Percentiles rank a stretch among this genome's conserved stretches.
phyloP scores from a whole-genome alignment of 257 asterid genomes.

The Salvia splendens region DNA sequence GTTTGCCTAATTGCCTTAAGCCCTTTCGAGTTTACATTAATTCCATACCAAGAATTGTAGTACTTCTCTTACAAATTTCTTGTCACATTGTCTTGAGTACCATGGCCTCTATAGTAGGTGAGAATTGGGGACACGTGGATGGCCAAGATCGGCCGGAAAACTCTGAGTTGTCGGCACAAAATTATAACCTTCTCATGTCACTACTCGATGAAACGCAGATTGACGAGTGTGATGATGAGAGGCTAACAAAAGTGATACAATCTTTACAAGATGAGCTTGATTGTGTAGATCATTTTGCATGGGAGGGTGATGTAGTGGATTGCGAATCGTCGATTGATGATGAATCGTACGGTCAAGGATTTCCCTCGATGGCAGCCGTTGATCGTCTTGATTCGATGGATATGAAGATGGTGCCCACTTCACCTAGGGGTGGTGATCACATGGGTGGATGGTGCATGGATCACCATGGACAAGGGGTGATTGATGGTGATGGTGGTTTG shows the following conservation, averaged over 20 bases:
- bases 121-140: conserved; percentile 35
- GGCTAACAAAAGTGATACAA: conserved; percentile 45
- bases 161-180: conserved; percentile 34
- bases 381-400: conserved; percentile 46
- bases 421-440: no score
- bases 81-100: background rate
- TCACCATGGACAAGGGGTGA: background rate
- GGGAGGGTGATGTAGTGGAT: conserved; percentile 13
- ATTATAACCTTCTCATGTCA: conserved; percentile 48
- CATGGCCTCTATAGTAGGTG: conserved; percentile 43
- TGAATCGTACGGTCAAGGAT: background rate
- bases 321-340: conserved; percentile 32
- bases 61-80: background rate
- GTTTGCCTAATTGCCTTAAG: background rate
- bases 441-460: no score
- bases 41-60: background rate
- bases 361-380: background rate
- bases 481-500: background rate
- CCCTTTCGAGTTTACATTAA: no score
- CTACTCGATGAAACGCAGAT: conserved; percentile 51
- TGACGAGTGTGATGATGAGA: conserved; percentile 49
- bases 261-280: conserved; percentile 51
- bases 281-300: background rate
- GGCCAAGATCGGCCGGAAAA: conserved; percentile 3
- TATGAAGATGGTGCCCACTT: conserved; percentile 35